Evolutionary conservation across 2,329 filamentous ascomycete genomes (phyloP).

Genomic region (Beauveria brongniartii): DNA sequence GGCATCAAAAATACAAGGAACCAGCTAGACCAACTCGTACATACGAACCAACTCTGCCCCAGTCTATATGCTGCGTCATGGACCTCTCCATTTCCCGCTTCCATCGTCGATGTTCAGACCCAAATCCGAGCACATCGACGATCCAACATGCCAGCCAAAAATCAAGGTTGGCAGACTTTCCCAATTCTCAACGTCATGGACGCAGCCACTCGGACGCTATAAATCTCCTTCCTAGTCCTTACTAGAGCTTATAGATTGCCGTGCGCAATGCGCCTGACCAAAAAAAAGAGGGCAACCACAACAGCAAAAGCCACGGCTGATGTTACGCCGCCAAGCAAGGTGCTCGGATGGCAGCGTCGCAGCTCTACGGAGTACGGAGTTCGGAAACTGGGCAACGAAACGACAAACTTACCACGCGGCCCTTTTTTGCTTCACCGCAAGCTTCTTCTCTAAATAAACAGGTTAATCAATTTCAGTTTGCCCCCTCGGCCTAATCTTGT

Average conservation of each 20-base stretch:
- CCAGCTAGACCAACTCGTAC: not conserved
- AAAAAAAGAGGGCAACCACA: not conserved
- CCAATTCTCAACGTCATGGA: not conserved
- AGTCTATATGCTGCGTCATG: slow-evolving; percentile 1
- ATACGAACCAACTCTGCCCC: not conserved
- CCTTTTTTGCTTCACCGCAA: not conserved
- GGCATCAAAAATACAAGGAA: no score
- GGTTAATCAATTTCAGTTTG: not conserved
- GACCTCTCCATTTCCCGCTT: not conserved
- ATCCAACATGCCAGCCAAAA: not conserved
- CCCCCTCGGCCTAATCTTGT: not conserved
- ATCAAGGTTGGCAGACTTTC: not conserved
- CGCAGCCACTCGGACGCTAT: not conserved
- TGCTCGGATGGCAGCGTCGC: slow-evolving; percentile 8
- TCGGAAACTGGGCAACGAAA: not conserved
- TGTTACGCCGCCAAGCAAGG: not conserved
- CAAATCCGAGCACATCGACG: not conserved
- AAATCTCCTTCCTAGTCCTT: not conserved
- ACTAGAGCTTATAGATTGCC: not conserved
- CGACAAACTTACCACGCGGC: not conserved
- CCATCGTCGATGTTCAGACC: slow-evolving; percentile 1
- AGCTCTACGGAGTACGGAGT: not conserved
- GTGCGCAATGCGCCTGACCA: not conserved
- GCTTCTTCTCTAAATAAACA: not conserved
- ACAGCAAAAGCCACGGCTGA: not conserved